Evolutionary conservation across 2,329 filamentous ascomycete genomes (phyloP).

Genomic region (Curvularia sp.): DNA sequence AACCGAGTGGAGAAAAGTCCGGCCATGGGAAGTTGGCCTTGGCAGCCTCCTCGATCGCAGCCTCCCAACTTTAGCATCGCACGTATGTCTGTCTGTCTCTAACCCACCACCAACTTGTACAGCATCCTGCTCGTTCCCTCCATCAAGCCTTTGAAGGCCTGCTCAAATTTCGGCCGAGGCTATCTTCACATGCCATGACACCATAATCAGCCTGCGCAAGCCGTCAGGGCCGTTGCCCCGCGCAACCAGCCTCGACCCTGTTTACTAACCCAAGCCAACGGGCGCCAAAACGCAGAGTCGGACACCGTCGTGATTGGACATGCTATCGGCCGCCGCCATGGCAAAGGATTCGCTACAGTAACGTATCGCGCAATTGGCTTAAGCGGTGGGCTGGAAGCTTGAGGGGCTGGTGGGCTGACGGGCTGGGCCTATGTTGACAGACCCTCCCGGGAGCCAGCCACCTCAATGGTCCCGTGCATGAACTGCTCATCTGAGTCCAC

Average conservation of each 20-base stretch:
- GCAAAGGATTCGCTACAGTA: slow-evolving; percentile 21
- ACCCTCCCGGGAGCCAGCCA: slow-evolving; percentile 40
- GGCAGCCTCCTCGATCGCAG: slow-evolving; percentile 3
- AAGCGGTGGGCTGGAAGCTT: neutral
- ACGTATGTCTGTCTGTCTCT: neutral
- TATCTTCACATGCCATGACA: slow-evolving; percentile 7
- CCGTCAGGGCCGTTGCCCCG: slow-evolving; percentile 13
- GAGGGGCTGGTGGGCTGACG: slow-evolving; percentile 17
- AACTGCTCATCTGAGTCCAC: slow-evolving; percentile 43
- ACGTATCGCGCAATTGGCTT: slow-evolving; percentile 30
- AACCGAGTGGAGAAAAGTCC: neutral
- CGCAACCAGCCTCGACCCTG: slow-evolving; percentile 11
- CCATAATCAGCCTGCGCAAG: neutral
- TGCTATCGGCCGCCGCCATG: slow-evolving; percentile 19
- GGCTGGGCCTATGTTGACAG: slow-evolving; percentile 46
- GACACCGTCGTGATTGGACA: slow-evolving; percentile 19
- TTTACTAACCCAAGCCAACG: slow-evolving; percentile 11
- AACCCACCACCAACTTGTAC: neutral
- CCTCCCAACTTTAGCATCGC: neutral
- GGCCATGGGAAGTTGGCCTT: neutral
- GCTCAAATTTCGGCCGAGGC: neutral
- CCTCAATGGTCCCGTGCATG: slow-evolving; percentile 40
- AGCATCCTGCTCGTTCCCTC: neutral
- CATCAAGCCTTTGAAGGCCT: neutral
- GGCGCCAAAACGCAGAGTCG: neutral